Percentiles rank a stretch among this genome's conserved stretches.
These are phyloP conservation scores for Handroanthus guayacan DNA, from an alignment of 257 asterid species.

Conservation along the genomic window DNA sequence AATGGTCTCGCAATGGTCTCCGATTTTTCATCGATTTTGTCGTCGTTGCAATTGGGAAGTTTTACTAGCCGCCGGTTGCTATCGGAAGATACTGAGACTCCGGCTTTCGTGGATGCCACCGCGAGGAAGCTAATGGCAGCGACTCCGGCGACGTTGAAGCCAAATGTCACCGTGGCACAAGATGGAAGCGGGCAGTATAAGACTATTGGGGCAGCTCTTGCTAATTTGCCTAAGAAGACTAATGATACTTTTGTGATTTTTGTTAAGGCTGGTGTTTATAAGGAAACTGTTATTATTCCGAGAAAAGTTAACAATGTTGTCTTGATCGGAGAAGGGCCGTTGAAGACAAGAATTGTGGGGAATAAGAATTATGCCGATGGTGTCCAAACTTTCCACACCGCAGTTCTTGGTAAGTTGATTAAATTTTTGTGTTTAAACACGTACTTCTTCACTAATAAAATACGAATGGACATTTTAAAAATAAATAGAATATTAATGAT, in stretches of 20 bases:
- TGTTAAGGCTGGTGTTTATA: constrained; percentile 68
- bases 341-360: constrained; percentile 60
- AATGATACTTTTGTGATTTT: constrained; percentile 42
- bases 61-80: constrained; percentile 43
- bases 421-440: background rate
- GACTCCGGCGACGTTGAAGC: constrained; percentile 26
- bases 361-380: constrained; percentile 51
- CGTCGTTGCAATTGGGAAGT: constrained; percentile 41
- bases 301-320: constrained; percentile 49
- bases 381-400: constrained; percentile 51
- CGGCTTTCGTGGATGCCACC: constrained; percentile 34
- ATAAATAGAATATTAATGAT: no score
- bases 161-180: constrained; percentile 60
- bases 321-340: constrained; percentile 72
- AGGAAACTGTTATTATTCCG: constrained; percentile 53
- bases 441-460: no score
- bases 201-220: constrained; percentile 58
- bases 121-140: constrained; percentile 49
- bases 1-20: constrained; percentile 67
- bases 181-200: constrained; percentile 71
- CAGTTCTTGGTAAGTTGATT: constrained; percentile 56
- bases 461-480: no score
- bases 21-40: constrained; percentile 45
- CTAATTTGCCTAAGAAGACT: constrained; percentile 44
- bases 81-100: background rate